Evolutionary conservation across 2,329 filamentous ascomycete species (phyloP), one percentile per base, ranked within the genome.

Genomic region (Botrytis tulipae): DNA sequence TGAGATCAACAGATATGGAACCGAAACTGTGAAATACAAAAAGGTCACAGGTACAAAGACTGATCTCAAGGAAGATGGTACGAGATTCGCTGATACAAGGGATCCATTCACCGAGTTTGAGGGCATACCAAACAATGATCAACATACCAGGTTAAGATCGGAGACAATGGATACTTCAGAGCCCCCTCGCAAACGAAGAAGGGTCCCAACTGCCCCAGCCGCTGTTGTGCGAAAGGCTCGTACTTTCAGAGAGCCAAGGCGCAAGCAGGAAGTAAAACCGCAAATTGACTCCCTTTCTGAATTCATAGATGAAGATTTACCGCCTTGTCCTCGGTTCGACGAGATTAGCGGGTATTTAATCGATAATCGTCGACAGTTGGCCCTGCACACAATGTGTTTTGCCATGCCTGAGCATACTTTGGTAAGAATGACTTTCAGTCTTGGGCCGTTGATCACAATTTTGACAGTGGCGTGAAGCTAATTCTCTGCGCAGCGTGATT

Each of bases 351-450:
- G 42, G 10, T 75, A 75, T 42, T 59, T 76, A 2, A 44, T 76
- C 10, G 32, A 42, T 5, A 68, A 71, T 40, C 60, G 65, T 7
- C 62, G 71, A 35, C 14, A 65, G 32, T 67, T 76, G 29, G 73
- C 75, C 3, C 35, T 76, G 25, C 68, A 76, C 46, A 72, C 71
- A 32, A 75, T 76, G 75, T 48, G 62, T 67, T 73, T 72, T 16
- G 32, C 22, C 5, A 75, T 75, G 66, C 65, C 75, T 8, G 75
- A 75, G 46, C 63, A 75, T 70, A 73, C 67, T 1, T 51, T 76
- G 67, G 71, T 74, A 57, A 32, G 62, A 54, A 20, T 14, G 29
- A 8, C 40, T 25, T 12, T 18, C 16, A 25, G 25, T 51, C 16
- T 40, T 18, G 32, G 35, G 44, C 32, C 16, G 12, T 51, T 14